phyloP scores from a whole-genome alignment of 176 grass and related monocot genomes.

The Phragmites australis region DNA sequence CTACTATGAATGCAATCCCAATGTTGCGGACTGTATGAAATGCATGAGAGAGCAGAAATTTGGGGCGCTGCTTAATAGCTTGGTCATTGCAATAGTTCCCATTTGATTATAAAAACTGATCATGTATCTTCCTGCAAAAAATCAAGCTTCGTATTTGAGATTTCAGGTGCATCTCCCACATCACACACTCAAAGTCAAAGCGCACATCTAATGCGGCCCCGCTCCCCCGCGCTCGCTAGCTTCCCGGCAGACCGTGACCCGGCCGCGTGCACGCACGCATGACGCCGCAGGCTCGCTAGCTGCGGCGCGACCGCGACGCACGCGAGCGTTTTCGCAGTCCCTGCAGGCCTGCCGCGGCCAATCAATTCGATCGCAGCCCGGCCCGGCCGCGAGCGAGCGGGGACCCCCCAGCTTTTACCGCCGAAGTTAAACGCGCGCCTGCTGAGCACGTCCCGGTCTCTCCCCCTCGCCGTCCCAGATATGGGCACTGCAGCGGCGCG shows the following conservation, averaged over 20 bases:
- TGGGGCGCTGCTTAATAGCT: background rate
- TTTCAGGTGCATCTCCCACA: background rate
- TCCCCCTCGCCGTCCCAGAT: background rate
- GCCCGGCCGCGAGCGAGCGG: background rate
- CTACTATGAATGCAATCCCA: background rate
- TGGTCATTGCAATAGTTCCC: background rate
- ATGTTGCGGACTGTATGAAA: too few relatives aligned
- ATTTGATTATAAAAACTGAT: background rate
- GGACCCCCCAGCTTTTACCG: constrained; percentile 4
- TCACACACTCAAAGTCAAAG: too few relatives aligned
- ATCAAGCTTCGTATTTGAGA: too few relatives aligned
- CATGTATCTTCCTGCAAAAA: too few relatives aligned
- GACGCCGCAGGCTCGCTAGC: background rate
- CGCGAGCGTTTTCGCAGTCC: background rate
- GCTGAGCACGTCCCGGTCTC: background rate
- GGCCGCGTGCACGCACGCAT: constrained; percentile 7
- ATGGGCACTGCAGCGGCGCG: constrained; percentile 16
- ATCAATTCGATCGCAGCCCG: background rate
- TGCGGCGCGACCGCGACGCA: constrained; percentile 11
- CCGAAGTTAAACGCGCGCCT: constrained; percentile 11
- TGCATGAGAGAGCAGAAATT: background rate
- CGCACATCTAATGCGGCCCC: background rate
- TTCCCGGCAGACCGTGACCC: background rate
- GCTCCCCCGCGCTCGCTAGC: background rate
- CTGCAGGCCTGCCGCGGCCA: constrained; percentile 3